Base-by-base conservation (phyloP, 192 early-diverging fungal genomes). In the Coemansia javaensis region DNA sequence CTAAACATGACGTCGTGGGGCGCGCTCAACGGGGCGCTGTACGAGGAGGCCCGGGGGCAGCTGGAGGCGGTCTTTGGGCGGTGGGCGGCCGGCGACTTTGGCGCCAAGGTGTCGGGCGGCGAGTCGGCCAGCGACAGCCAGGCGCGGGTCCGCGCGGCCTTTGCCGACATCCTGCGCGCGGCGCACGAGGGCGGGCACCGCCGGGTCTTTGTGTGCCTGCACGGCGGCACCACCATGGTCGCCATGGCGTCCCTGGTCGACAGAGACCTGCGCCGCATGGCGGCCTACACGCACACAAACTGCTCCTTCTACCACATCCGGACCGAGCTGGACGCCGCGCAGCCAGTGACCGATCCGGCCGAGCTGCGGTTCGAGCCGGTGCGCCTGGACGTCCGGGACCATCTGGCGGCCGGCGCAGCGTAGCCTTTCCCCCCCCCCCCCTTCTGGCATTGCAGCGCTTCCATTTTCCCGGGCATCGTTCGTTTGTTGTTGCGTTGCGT, bases 1-100 rank as follows among this genome's bases (percentile, higher is more conserved):
- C 58, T 74, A 1, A 65, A 65, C 40, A 63, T 66, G 50, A 50
- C 66, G 8, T 66, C 58, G n/a, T 74, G 70, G 70, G 70, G 70
- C 17, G 42, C 49, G 2, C 30, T 56, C 2, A 63, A 74, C 31
- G 70, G 70, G 18, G 44, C 23, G 7, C 52, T 44, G 8, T 40
- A 58, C 7, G 36, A n/a, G 9, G 59, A 46, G 5, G 46, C 44
- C 27, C 30, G 43, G 18, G 38, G 50, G 0, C 25, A 31, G 9
- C 12, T 65, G 31, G 32, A 44, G 31, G 36, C 48, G 2, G 59
- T 74, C 0, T 21, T 53, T 3, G 32, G 38, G 4, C 24, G 23
- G 15, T 74, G 70, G 70, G 40, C 31, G 10, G 17, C 21, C 5
- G 70, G 70, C 14, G 54, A 74, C 32, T 58, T 53, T 43, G 63